Base-by-base conservation (phyloP, 129 eudicot species). In the Helianthus tuberosus region DNA sequence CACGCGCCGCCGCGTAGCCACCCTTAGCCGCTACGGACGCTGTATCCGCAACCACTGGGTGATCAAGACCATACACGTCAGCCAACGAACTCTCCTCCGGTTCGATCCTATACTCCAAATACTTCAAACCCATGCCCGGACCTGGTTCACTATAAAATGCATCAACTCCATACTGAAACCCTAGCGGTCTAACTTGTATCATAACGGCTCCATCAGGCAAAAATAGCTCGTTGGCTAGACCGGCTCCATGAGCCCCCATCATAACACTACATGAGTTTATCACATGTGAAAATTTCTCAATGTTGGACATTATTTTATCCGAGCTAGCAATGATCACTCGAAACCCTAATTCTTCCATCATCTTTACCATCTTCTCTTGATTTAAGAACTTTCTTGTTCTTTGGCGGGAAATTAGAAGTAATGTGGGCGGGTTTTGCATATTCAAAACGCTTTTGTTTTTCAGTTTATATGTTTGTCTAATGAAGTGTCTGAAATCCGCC, bases 161-260 rank as follows among this genome's bases (percentile, higher is more conserved):
- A 10, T 50, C 66, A 0, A 84, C 63, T 0, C 87, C 77, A 88
- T 88, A 89, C 14, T 87, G 86, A 1, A 87, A 76, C 43, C 92
- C 95, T 8, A 88, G 16, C 35, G 88, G 86, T 63, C 84, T 87
- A 52, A 87, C 84, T 62, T 90, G 96, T 39, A 87, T 74, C 79
- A 83, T 69, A 48, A 83, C 89, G 1, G 80, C 88, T 8, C 93
- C 91, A n/a, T 61, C 65, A 0, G 87, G 93, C 68, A 90, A 63
- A 71, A 87, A 90, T 11, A 90, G 2, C 23, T 78, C 83, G 54
- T 90, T 74, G 0, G 91, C 85, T 16, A 90, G 63, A 52, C 96
- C 93, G 11, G 96, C 96, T 3, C 93, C 93, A 72, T 90, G 96
- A 5, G 80, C 87, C 58, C 96, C 91, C 3, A 89, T 82, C 79